Evolutionary conservation across 495 filamentous ascomycete species (phyloP), one percentile per base, ranked within the genome.

Genomic region (Patellaria atrata): DNA sequence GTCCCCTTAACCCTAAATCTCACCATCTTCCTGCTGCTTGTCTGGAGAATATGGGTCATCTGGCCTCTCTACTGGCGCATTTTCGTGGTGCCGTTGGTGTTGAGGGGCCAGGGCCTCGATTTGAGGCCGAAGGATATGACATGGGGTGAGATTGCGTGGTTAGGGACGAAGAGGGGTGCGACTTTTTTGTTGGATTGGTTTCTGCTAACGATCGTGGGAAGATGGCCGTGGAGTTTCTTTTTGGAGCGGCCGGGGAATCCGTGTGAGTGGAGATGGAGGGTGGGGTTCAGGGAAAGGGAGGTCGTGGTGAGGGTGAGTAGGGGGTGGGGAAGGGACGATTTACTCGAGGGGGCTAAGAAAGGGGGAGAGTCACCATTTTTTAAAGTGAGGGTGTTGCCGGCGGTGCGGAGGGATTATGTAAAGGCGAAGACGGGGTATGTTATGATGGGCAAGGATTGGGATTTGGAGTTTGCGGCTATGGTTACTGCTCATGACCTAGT

Each of bases 381-480:
- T 56, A 68, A 45, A 58, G 54, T 46, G 50, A 49, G 49, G 23
- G 50, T 75, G 15, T 51, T 73, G 40, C 69, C 72, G 0, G 82
- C 79, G 2, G 72, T 84, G 2, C 63, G 71, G 2, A 65, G 69
- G 8, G 56, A 67, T 48, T 64, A 72, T 24, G 52, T 85, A 43
- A 51, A 57, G 43, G 58, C 63, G 39, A 85, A 80, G 60, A 86
- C 82, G 15, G 82, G 81, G 1, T 84, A 84, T 45, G 52, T 82
- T 38, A 73, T 85, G 34, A 73, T 85, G 55, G 77, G 79, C 44
- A 68, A 63, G 36, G 71, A 77, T 37, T 93, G 80, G 77, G 79
- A 86, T 52, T 57, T 91, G 37, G 80, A 87, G 50, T 91, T 82
- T 61, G 54, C 52, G 13, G 68, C 63, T 16, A 91, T 93, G 80